These are phyloP conservation scores for Trapa bicornis DNA, from an alignment of 345 rosid species.

Conservation along the genomic window DNA sequence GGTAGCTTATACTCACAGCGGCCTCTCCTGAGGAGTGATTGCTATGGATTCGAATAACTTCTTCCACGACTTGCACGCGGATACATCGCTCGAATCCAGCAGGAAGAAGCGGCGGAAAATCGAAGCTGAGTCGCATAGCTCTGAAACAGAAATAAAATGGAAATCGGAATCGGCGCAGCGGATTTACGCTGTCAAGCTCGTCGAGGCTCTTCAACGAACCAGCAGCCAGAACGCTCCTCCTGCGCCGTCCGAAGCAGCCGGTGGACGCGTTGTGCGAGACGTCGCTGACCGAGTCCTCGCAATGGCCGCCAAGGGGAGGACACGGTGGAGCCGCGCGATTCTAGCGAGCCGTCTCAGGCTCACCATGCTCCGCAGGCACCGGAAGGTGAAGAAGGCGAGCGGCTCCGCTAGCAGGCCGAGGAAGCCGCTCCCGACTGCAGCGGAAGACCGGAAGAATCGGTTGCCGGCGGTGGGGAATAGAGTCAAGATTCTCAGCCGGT, in stretches of 20 bases:
- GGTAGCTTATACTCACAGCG: too few species aligned
- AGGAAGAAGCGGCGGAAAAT: slow-evolving; percentile 42
- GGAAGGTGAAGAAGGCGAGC: slow-evolving; percentile 24
- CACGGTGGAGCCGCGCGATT: slow-evolving; percentile 67
- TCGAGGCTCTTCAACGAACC: slow-evolving; percentile 39
- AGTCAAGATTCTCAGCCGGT: slow-evolving; percentile 37
- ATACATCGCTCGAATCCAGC: slow-evolving; percentile 18
- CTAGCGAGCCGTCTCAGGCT: slow-evolving; percentile 28
- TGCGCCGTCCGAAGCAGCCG: not conserved
- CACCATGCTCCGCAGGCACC: slow-evolving; percentile 26
- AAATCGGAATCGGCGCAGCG: slow-evolving; percentile 41
- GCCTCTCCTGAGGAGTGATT: not conserved
- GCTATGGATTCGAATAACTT: not conserved
- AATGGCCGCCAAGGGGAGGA: slow-evolving; percentile 43
- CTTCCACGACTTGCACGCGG: slow-evolving; percentile 17
- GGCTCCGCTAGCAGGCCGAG: slow-evolving; percentile 17
- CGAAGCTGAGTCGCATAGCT: slow-evolving; percentile 7
- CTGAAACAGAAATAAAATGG: slow-evolving; percentile 31
- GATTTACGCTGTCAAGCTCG: slow-evolving; percentile 57
- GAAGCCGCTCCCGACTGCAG: slow-evolving; percentile 9
- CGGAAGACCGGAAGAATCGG: slow-evolving; percentile 13
- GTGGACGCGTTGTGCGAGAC: slow-evolving; percentile 22
- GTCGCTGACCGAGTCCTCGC: slow-evolving; percentile 46
- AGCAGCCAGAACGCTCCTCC: slow-evolving; percentile 26
- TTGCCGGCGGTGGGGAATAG: slow-evolving; percentile 48